Evolutionary conservation across 208 protist genomes (phyloP).

Genomic region (Endotrypanum monterogeii): DNA sequence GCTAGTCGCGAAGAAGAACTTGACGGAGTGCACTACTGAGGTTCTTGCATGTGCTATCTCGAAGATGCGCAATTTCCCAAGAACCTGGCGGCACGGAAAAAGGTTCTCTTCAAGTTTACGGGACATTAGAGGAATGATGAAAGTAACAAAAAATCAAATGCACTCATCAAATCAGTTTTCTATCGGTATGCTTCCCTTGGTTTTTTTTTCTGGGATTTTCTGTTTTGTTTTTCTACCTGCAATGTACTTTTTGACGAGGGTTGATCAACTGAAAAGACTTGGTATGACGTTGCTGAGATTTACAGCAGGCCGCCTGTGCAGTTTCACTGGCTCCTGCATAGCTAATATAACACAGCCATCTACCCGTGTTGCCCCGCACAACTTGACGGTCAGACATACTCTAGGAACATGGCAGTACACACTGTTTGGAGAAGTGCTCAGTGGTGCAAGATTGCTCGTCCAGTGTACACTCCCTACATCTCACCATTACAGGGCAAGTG

Average conservation of each 20-base stretch:
- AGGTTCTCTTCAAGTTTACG: not conserved
- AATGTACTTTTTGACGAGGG: not conserved
- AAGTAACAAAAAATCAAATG: no score
- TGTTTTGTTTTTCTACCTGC: not conserved
- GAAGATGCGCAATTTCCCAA: not conserved
- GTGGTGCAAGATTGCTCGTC: conserved; percentile 1
- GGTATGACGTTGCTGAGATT: conserved; percentile 1
- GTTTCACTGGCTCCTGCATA: not conserved
- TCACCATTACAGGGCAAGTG: not conserved
- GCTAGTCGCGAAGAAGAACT: no score
- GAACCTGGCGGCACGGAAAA: not conserved
- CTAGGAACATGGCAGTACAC: conserved; percentile 17
- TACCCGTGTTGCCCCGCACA: not conserved
- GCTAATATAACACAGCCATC: not conserved
- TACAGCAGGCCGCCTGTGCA: not conserved
- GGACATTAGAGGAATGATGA: not conserved
- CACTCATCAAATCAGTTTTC: not conserved
- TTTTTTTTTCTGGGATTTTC: not conserved
- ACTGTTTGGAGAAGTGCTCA: not conserved
- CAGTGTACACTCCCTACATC: not conserved
- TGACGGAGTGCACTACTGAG: not conserved
- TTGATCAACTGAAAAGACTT: not conserved
- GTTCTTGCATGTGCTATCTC: not conserved
- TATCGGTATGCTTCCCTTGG: no score
- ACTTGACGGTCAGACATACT: conserved; percentile 18